Percentiles rank a stretch among this genome's conserved stretches.
Conservation (phyloP, 2,329 filamentous ascomycete genomes). For the Lizonia empirigonia region DNA sequence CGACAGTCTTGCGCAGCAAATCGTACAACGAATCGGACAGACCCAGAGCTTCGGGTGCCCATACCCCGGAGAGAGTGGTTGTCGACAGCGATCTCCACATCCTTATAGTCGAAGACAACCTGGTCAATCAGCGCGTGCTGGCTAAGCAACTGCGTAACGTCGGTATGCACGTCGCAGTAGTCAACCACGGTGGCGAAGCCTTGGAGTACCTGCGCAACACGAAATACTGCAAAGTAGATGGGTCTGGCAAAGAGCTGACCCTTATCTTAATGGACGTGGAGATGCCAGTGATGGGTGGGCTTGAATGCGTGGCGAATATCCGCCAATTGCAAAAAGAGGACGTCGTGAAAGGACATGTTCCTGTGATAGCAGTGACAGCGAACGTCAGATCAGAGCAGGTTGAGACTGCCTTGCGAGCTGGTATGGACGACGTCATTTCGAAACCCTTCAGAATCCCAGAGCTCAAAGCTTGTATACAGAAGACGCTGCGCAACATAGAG, state of each 20-base stretch:
- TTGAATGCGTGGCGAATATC: slow-evolving; percentile 35
- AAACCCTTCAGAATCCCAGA: slow-evolving; percentile 67
- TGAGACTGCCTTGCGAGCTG: slow-evolving; percentile 33
- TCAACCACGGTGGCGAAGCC: slow-evolving; percentile 48
- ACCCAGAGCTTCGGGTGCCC: neutral
- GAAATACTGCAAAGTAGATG: slow-evolving; percentile 22
- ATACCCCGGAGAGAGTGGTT: neutral
- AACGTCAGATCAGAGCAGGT: slow-evolving; percentile 44
- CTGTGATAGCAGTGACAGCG: slow-evolving; percentile 44
- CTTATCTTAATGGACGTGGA: slow-evolving; percentile 44
- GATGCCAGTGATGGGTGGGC: slow-evolving; percentile 44
- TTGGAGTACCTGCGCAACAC: slow-evolving; percentile 43
- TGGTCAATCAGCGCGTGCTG: slow-evolving; percentile 51
- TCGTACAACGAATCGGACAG: slow-evolving; percentile 11
- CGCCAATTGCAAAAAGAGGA: slow-evolving; percentile 32
- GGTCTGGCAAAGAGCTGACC: slow-evolving; percentile 18
- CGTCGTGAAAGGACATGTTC: slow-evolving; percentile 29
- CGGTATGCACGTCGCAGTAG: slow-evolving; percentile 46
- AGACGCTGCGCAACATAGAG: slow-evolving; percentile 15
- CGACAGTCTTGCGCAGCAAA: slow-evolving; percentile 12
- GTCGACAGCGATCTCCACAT: slow-evolving; percentile 25
- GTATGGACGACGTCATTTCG: slow-evolving; percentile 64
- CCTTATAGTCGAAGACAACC: slow-evolving; percentile 48
- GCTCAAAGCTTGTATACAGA: slow-evolving; percentile 29
- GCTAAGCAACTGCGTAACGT: slow-evolving; percentile 47